A percentile compares a stretch with the other conserved stretches of the same genome.
Conservation (phyloP, 2,329 filamentous ascomycete genomes). For the Xylariaceae sp. region DNA sequence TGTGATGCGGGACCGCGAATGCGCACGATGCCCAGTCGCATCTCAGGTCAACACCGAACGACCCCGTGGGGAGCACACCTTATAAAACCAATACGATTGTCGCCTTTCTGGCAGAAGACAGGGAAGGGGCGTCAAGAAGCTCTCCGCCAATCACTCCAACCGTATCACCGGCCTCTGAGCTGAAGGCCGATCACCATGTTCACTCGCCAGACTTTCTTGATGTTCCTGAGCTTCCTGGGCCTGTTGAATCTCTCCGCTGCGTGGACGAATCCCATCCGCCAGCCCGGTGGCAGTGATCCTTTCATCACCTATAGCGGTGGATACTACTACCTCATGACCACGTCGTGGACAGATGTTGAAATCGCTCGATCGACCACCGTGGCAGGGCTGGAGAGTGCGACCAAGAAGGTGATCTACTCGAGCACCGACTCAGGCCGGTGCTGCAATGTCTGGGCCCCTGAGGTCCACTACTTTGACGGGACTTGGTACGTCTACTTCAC, state of each 20-base stretch:
- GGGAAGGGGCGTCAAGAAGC: too few species aligned
- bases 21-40: too few species aligned
- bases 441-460: conserved; percentile 56
- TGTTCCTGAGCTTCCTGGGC: conserved; percentile 6
- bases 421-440: conserved; percentile 41
- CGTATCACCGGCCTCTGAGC: too few species aligned
- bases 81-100: too few species aligned
- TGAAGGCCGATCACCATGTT: too few species aligned
- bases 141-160: too few species aligned
- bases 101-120: too few species aligned
- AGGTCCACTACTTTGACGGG: conserved; percentile 46
- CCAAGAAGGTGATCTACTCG: conserved; percentile 46
- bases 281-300: conserved; percentile 47
- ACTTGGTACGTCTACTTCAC: conserved; percentile 53
- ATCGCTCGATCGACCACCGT: conserved; percentile 51
- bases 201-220: too few species aligned
- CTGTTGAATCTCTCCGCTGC: conserved; percentile 16
- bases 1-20: too few species aligned
- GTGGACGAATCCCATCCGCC: conserved; percentile 50
- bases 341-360: conserved; percentile 51
- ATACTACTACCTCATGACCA: conserved; percentile 55
- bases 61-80: too few species aligned
- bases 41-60: too few species aligned
- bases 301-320: conserved; percentile 45
- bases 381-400: conserved; percentile 49